Base-by-base conservation (phyloP, 495 filamentous ascomycete genomes). In the Hypoxylon rickii region DNA sequence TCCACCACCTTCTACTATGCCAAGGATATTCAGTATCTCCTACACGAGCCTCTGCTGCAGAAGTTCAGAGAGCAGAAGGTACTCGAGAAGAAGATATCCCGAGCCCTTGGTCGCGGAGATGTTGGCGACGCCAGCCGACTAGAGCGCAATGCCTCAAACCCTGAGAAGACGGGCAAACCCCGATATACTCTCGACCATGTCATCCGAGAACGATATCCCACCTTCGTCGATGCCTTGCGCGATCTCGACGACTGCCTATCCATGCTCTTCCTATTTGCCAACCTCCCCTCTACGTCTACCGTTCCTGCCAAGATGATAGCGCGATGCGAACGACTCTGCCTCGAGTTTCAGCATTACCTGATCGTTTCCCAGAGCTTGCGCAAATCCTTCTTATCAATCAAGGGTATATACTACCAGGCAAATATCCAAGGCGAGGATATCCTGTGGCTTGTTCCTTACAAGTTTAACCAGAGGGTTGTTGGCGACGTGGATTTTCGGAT, bases 341-440 rank as follows among this genome's bases (percentile, higher is more conserved):
- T 89, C 65, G 94, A 98, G 74, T 98, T 97, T 77, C 84, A 97
- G 70, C 95, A 97, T 78, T 97, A 96, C 74, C 80, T 98, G 47
- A 98, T 98, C 69, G 80, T 83, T 37, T 89, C 92, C 16, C 86
- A 96, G 73, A 89, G 88, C 41, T 78, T 98, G 48, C 87, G 90
- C 64, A 97, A 96, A 74, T 95, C 90, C 4, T 98, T 98, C 76
- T 79, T 98, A 44, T 96, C 90, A 1, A 97, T 98, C 73, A 98
- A 97, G 79, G 94, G 94, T 66, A 97, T 98, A 65, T 98, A 98
- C 75, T 98, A 97, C 74, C 95, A 98, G 76, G 95, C 92, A 6
- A 97, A 89, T 39, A 93, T 98, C 42, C 91, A 96, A 68, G 93
- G 93, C n/a, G 93, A 97, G 72, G 94, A 98, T 62, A 87, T 97